A percentile compares a stretch with the other conserved stretches of the same genome.
Evolutionary conservation across 108 stramenopile genomes (phyloP).

Genomic region (Nitzschia palea): DNA sequence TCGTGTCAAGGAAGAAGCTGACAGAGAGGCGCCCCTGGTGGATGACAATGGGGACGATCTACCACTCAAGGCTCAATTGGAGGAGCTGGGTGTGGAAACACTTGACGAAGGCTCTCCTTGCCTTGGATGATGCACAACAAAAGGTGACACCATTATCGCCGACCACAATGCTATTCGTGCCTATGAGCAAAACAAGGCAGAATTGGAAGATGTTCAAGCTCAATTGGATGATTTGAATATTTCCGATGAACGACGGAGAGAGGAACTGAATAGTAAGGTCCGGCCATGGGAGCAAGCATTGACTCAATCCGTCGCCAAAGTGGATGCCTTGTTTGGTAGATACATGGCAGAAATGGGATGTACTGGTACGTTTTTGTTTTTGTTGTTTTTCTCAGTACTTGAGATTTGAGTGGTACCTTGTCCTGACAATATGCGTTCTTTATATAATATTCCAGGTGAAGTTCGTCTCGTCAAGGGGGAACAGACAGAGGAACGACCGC

Average conservation of each 20-base stretch:
- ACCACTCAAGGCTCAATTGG: constrained; percentile 33
- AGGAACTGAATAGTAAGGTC: constrained; percentile 46
- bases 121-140: constrained; percentile 58
- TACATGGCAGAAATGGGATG: constrained; percentile 92
- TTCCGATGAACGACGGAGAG: constrained; percentile 41
- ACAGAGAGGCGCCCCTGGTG: constrained; percentile 37
- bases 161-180: constrained; percentile 67
- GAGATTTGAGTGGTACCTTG: too few species aligned
- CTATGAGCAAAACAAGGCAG: constrained; percentile 59
- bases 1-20: constrained; percentile 8
- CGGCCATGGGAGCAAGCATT: constrained; percentile 60
- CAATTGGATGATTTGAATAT: constrained; percentile 50
- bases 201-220: constrained; percentile 52
- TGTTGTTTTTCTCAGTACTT: background rate
- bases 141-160: constrained; percentile 55
- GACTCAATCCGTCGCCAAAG: constrained; percentile 36
- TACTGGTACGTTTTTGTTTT: constrained; percentile 28
- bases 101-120: constrained; percentile 51
- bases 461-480: constrained; percentile 61
- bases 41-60: constrained; percentile 44
- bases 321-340: constrained; percentile 57
- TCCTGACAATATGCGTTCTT: too few species aligned
- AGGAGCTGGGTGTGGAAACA: constrained; percentile 21
- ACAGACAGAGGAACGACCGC: constrained; percentile 29
- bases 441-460: constrained; percentile 45